These are phyloP conservation scores for Tremellales sp. DNA, from an alignment of 1,284 basidiomycete genomes.

Conservation along the genomic window DNA sequence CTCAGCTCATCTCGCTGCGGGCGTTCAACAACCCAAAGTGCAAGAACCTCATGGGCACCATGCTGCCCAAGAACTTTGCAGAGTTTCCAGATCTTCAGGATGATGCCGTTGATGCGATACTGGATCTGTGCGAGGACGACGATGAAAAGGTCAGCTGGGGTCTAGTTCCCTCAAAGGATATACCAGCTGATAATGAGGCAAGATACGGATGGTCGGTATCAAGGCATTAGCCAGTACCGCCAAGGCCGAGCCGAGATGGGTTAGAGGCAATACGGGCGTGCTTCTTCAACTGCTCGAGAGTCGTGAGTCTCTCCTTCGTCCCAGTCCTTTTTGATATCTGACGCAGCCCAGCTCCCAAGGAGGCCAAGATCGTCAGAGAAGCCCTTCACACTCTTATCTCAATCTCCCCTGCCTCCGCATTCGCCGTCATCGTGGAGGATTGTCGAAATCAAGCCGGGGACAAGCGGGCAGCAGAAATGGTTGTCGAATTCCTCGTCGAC, in stretches of 20 bases:
- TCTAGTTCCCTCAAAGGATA: not conserved
- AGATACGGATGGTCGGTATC: conserved; percentile 32
- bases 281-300: conserved; percentile 33
- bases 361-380: conserved; percentile 24
- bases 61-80: conserved; percentile 23
- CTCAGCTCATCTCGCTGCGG: conserved; percentile 23
- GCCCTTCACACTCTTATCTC: conserved; percentile 20
- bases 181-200: not conserved
- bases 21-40: conserved; percentile 15
- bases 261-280: conserved; percentile 36
- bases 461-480: conserved; percentile 30
- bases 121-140: conserved; percentile 39
- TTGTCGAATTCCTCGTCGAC: conserved; percentile 23
- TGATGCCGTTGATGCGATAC: conserved; percentile 28
- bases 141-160: conserved; percentile 23
- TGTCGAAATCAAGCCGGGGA: conserved; percentile 25
- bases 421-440: conserved; percentile 31
- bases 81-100: conserved; percentile 38
- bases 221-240: conserved; percentile 30
- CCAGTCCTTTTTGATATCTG: not conserved
- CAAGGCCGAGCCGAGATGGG: conserved; percentile 34
- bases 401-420: conserved; percentile 23
- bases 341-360: conserved; percentile 17
- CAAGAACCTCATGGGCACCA: conserved; percentile 25
- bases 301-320: conserved; percentile 20